Conservation (phyloP, 768 basidiomycete genomes). For the Leccinum broughii region DNA sequence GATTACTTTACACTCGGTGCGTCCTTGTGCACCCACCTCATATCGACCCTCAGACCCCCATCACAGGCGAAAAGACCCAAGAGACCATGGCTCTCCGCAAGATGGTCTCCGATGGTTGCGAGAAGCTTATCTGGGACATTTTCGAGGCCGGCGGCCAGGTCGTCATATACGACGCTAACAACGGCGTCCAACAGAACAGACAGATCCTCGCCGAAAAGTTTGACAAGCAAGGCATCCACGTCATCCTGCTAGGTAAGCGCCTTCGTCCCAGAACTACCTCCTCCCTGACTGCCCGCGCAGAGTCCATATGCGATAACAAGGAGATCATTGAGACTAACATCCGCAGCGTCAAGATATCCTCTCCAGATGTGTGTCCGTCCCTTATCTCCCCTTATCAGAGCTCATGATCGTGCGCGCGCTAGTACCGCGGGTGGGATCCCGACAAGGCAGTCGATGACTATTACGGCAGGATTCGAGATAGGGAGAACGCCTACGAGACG, state of each 20-base stretch:
- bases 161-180: conserved; percentile 98
- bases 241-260: conserved; percentile 81
- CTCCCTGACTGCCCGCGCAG: conserved; percentile 41
- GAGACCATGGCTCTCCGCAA: conserved; percentile 79
- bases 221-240: conserved; percentile 83
- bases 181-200: conserved; percentile 70
- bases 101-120: conserved; percentile 78
- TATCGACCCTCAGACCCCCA: conserved; percentile 1
- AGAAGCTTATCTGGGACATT: conserved; percentile 86
- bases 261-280: neutral
- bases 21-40: conserved; percentile 10
- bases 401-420: neutral
- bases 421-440: conserved; percentile 94
- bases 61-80: conserved; percentile 69
- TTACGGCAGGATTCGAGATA: conserved; percentile 81
- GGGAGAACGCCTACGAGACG: conserved; percentile 87
- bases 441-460: conserved; percentile 93
- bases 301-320: conserved; percentile 87
- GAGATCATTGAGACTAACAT: conserved; percentile 95
- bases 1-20: conserved; percentile 90
- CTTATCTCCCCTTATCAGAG: neutral
- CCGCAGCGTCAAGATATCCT: conserved; percentile 95
- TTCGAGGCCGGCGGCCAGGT: conserved; percentile 90
- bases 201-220: conserved; percentile 82
- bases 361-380: conserved; percentile 77